Evolutionary conservation across 768 basidiomycete genomes (phyloP).

Genomic region (Lactarius indigo): DNA sequence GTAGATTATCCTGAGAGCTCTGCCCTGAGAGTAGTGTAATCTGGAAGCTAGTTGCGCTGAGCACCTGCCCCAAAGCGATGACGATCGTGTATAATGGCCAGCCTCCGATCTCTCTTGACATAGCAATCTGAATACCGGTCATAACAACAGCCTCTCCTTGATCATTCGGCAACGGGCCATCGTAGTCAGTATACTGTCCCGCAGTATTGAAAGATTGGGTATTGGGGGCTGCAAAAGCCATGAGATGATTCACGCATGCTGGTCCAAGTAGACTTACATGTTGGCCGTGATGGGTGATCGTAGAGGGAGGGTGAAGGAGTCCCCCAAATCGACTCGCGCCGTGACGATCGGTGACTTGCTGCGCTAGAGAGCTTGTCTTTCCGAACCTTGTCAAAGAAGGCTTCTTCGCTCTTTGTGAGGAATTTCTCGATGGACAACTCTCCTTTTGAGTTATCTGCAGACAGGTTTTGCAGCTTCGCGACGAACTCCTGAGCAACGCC

Average conservation of each 20-base stretch:
- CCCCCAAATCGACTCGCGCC: slow-evolving; percentile 80
- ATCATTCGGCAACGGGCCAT: slow-evolving; percentile 38
- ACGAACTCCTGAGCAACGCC: slow-evolving; percentile 89
- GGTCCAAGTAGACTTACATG: slow-evolving; percentile 50
- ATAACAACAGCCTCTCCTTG: slow-evolving; percentile 65
- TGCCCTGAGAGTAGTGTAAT: slow-evolving; percentile 86
- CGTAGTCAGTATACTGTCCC: slow-evolving; percentile 46
- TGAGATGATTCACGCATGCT: slow-evolving; percentile 27
- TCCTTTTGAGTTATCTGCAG: slow-evolving; percentile 83
- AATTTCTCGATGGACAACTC: slow-evolving; percentile 92
- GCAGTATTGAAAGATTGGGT: slow-evolving; percentile 45
- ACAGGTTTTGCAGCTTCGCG: slow-evolving; percentile 72
- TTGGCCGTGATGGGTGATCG: slow-evolving; percentile 61
- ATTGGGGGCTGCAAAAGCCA: slow-evolving; percentile 36
- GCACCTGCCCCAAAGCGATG: slow-evolving; percentile 85
- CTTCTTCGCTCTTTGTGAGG: slow-evolving; percentile 87
- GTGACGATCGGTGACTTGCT: slow-evolving; percentile 72
- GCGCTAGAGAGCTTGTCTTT: slow-evolving; percentile 85
- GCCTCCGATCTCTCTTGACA: slow-evolving; percentile 73
- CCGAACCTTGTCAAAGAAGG: slow-evolving; percentile 87
- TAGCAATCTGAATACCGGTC: slow-evolving; percentile 78
- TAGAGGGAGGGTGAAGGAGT: slow-evolving; percentile 55
- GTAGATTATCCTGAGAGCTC: slow-evolving; percentile 74
- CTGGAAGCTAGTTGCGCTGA: slow-evolving; percentile 92
- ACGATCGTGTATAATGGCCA: slow-evolving; percentile 94